Percentiles rank a stretch among this genome's conserved stretches.
Evolutionary conservation across 2,329 filamentous ascomycete genomes (phyloP).

Genomic region (Xylaria sp.): DNA sequence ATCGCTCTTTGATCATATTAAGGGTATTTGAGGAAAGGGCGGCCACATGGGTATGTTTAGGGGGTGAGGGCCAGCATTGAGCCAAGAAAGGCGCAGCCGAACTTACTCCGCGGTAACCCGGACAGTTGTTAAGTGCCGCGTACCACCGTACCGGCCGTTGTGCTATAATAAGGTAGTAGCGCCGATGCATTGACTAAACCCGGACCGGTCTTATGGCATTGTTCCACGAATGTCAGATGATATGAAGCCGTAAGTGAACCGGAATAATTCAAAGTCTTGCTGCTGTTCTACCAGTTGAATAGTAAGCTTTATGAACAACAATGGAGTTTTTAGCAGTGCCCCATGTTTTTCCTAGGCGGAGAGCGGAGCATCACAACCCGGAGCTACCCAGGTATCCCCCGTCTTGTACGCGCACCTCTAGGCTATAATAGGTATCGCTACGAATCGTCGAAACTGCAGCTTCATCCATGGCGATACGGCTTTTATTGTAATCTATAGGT

Average conservation of each 20-base stretch:
- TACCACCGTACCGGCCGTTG: conserved; percentile 7
- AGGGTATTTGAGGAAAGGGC: too few species aligned
- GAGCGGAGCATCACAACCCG: conserved; percentile 12
- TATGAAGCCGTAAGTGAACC: not conserved
- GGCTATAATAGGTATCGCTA: conserved; percentile 10
- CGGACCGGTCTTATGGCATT: not conserved
- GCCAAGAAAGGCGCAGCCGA: too few species aligned
- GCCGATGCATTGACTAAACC: not conserved
- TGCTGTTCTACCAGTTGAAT: not conserved
- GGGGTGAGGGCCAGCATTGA: too few species aligned
- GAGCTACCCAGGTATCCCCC: conserved; percentile 6
- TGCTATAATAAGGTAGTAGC: conserved; percentile 15
- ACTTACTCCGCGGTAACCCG: not conserved
- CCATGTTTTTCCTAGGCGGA: conserved; percentile 10
- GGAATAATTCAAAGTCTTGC: conserved; percentile 13
- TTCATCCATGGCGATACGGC: not conserved
- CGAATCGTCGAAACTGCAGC: not conserved
- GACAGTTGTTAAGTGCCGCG: not conserved
- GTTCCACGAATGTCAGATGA: conserved; percentile 7
- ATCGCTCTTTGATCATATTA: too few species aligned
- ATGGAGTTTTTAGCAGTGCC: conserved; percentile 4
- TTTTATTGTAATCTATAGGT: conserved; percentile 18
- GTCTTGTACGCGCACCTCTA: not conserved
- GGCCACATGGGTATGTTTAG: too few species aligned
- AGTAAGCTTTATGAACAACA: conserved; percentile 2